These are phyloP conservation scores for Penicillium sp. DNA, from an alignment of 2,329 filamentous ascomycete species.

Conservation along the genomic window DNA sequence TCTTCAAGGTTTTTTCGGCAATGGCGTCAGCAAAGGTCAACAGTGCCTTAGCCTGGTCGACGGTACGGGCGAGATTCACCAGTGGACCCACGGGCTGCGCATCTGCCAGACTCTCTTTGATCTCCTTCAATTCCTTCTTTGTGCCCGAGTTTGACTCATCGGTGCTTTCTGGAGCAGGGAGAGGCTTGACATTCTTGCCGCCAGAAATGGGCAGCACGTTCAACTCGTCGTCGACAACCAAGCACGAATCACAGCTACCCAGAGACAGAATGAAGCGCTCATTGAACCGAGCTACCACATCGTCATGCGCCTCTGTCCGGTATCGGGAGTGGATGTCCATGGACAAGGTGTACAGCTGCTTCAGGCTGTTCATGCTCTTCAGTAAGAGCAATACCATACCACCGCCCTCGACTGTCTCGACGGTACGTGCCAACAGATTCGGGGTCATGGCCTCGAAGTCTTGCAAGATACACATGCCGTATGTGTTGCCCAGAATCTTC, in stretches of 20 bases:
- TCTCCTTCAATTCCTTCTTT: conserved; percentile 71
- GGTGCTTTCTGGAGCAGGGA: conserved; percentile 73
- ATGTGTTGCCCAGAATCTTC: conserved; percentile 96
- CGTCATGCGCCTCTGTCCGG: conserved; percentile 90
- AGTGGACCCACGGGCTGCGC: conserved; percentile 82
- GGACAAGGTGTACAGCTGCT: conserved; percentile 91
- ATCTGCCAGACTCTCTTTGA: conserved; percentile 84
- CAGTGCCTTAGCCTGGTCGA: conserved; percentile 95
- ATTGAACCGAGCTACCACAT: conserved; percentile 95
- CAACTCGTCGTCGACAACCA: conserved; percentile 95
- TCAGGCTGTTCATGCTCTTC: conserved; percentile 95
- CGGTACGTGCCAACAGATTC: conserved; percentile 89
- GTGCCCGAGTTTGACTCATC: conserved; percentile 68
- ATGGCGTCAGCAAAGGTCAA: conserved; percentile 96
- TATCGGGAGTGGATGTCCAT: conserved; percentile 99
- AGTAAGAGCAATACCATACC: conserved; percentile 85
- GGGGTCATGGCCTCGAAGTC: conserved; percentile 97
- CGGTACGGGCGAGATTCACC: conserved; percentile 79
- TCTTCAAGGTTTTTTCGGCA: conserved; percentile 89
- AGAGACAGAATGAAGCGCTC: conserved; percentile 94
- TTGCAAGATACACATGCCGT: conserved; percentile 96
- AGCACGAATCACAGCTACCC: conserved; percentile 88
- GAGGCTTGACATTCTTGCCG: conserved; percentile 79
- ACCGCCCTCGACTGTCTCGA: conserved; percentile 96
- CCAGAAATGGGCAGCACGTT: conserved; percentile 97